Evolutionary conservation across 352 stramenopile genomes (phyloP), one percentile per base, ranked within the genome.

Genomic region (Peronospora farinosa): DNA sequence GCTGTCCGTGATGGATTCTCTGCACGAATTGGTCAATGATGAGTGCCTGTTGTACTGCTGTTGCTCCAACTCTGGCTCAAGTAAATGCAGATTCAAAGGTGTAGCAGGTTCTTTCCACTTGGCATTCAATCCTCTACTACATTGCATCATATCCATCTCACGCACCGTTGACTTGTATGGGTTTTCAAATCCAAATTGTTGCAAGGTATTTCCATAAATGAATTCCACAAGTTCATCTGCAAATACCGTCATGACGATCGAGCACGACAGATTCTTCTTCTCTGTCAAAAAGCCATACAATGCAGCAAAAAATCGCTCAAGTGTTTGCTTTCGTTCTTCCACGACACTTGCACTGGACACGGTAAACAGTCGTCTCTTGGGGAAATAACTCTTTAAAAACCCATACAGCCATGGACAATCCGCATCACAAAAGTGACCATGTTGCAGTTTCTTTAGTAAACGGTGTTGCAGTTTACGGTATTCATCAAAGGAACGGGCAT

Each of bases 321-420:
- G 67, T 27, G 69, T 69, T 11, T 79, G 65, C 4, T 74, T 74
- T 6, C 78, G 65, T 21, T 64, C 51, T 3, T 66, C 59, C 23
- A 84, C 51, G 13, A 84, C 69, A 5, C 69, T 60, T 0, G 63
- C 54, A 35, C 52, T 78, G 2, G 60, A 57, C 25, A 85, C 84
- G 7, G 65, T 58, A 54, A 84, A 84, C 0, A 87, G 43, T 16
- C 74, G 45, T 27, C 77, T 81, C 54, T 84, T 84, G 10, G 78
- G 78, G 59, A 89, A 89, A 51, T 86, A 86, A 55, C 74, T 87
- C 59, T 82, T 84, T 11, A 89, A 40, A 39, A 89, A 87, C 7
- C 66, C 82, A 41, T 72, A 86, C 9, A 89, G 53, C 74, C 74
- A 87, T 33, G 78, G 76, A 37, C 78, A 89, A 47, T 84, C 78